Percentiles rank a stretch among this genome's conserved stretches.
Evolutionary conservation across 176 grass and related monocot species (phyloP).

Genomic region (Tillandsia leiboldiana): DNA sequence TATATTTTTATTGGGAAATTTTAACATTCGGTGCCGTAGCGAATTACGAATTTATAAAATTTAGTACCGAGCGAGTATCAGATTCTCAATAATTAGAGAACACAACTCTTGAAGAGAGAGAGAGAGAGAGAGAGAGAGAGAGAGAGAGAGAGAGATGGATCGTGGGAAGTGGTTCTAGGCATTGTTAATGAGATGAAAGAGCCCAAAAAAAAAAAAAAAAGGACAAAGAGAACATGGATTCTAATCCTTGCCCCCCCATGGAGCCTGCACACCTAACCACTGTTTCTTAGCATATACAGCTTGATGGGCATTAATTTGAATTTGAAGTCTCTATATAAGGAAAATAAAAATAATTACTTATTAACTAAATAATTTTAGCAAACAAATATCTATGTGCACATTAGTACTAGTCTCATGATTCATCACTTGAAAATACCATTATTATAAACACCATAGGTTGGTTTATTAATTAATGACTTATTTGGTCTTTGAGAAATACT

Average conservation of each 20-base stretch:
- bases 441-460: no score
- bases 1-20: no score
- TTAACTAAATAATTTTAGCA: no score
- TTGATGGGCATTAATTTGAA: conserved; percentile 17
- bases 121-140: not conserved
- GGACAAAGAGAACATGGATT: conserved; percentile 20
- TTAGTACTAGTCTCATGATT: no score
- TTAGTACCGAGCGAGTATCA: no score
- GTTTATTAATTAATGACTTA: no score
- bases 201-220: not conserved
- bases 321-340: conserved; percentile 20
- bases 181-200: conserved; percentile 19
- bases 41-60: no score
- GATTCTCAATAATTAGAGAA: no score
- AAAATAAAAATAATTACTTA: no score
- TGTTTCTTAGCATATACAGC: conserved; percentile 22
- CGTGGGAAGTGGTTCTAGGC: conserved; percentile 15
- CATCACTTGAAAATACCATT: not conserved
- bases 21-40: no score
- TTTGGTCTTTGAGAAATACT: no score
- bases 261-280: conserved; percentile 37
- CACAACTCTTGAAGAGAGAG: not conserved
- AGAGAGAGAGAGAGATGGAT: conserved; percentile 2
- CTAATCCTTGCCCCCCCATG: conserved; percentile 36
- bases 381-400: conserved; percentile 14